A percentile compares a stretch with the other conserved stretches of the same genome.
phyloP scores from a whole-genome alignment of 352 stramenopile genomes.

The Pythium myriotylum region DNA sequence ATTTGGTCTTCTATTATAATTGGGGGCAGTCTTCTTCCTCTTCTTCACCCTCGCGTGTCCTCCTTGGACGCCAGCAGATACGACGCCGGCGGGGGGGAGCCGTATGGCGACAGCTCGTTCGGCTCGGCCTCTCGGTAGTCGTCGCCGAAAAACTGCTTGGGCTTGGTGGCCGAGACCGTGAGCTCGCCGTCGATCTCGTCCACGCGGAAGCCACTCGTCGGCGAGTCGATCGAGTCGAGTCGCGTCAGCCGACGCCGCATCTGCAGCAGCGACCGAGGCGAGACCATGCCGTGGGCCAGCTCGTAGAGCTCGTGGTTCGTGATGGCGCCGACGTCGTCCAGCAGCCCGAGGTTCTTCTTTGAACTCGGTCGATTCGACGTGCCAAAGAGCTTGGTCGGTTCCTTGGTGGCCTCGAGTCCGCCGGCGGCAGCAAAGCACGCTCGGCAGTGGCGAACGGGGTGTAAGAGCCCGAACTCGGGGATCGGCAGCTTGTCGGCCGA shows the following conservation, averaged over 20 bases:
- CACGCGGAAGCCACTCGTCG: conserved; percentile 37
- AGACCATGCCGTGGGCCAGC: conserved; percentile 77
- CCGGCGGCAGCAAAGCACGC: conserved; percentile 74
- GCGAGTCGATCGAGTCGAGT: conserved; percentile 78
- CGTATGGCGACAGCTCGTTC: conserved; percentile 27
- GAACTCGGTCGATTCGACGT: not conserved
- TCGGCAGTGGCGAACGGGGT: conserved; percentile 80
- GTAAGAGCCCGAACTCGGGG: conserved; percentile 74
- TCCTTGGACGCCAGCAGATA: conserved; percentile 19
- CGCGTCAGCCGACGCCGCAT: conserved; percentile 69
- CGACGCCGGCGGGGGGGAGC: conserved; percentile 17
- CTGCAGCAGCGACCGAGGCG: conserved; percentile 62
- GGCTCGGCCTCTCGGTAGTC: conserved; percentile 12
- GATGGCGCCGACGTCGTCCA: conserved; percentile 33
- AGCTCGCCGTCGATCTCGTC: conserved; percentile 26
- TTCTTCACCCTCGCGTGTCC: conserved; percentile 15
- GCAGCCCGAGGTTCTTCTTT: conserved; percentile 4
- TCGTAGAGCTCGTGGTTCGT: conserved; percentile 84
- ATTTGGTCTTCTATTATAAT: too few species aligned
- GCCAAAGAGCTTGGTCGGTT: conserved; percentile 72
- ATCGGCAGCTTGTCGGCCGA: conserved; percentile 80
- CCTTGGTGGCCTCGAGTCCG: conserved; percentile 60
- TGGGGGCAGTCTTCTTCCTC: too few species aligned
- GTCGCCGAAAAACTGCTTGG: conserved; percentile 26
- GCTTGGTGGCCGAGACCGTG: not conserved